A percentile compares a stretch with the other conserved stretches of the same genome.
These are phyloP conservation scores for Aspergillus ibericus DNA, from an alignment of 2,329 filamentous ascomycete species.

Conservation along the genomic window DNA sequence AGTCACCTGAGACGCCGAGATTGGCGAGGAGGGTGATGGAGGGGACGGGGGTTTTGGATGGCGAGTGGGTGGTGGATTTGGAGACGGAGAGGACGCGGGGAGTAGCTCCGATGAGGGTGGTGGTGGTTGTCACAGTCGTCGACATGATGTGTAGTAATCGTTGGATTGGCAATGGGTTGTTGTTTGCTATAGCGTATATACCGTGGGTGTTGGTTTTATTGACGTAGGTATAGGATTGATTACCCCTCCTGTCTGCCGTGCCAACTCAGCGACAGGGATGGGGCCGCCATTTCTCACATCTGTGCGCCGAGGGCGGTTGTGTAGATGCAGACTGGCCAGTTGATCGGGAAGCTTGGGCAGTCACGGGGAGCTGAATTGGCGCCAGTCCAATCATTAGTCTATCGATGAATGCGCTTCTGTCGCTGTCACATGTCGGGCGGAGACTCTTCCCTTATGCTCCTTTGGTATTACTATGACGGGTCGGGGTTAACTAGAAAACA, in stretches of 20 bases:
- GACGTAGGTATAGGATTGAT: not conserved
- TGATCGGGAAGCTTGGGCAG: too few species aligned
- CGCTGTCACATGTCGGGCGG: too few species aligned
- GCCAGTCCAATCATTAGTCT: too few species aligned
- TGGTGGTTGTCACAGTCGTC: not conserved
- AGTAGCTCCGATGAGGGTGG: not conserved
- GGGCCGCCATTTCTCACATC: too few species aligned
- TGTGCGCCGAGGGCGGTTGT: too few species aligned
- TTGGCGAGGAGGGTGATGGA: constrained; percentile 8
- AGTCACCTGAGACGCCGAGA: constrained; percentile 15
- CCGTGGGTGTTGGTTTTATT: not conserved
- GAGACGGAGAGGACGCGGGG: constrained; percentile 7
- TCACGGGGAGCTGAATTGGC: too few species aligned
- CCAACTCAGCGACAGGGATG: not conserved
- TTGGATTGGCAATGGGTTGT: not conserved
- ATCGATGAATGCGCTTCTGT: too few species aligned
- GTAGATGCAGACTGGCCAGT: too few species aligned
- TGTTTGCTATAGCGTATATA: not conserved
- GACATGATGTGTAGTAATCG: not conserved
- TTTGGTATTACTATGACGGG: too few species aligned
- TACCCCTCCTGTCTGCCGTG: not conserved
- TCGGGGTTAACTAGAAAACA: too few species aligned
- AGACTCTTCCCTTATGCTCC: too few species aligned
- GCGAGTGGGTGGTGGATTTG: constrained; percentile 5
- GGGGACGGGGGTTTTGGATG: constrained; percentile 6